phyloP scores from a whole-genome alignment of 2,329 filamentous ascomycete genomes.

The Colletotrichum agaves region DNA sequence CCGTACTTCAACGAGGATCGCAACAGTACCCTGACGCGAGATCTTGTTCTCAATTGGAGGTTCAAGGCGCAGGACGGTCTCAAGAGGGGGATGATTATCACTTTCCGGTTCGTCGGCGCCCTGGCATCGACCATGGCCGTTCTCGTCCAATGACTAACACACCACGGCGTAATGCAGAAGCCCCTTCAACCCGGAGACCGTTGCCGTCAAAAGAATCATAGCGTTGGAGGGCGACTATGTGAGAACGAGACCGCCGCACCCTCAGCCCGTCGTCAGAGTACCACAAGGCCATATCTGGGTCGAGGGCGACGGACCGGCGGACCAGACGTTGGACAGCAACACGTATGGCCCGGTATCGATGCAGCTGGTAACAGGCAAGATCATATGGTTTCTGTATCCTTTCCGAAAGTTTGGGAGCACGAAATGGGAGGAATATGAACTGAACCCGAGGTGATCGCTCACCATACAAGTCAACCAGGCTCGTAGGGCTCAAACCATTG shows the following conservation, averaged over 20 bases:
- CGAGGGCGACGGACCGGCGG: slow-evolving; percentile 84
- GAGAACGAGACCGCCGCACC: slow-evolving; percentile 70
- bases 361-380: slow-evolving; percentile 78
- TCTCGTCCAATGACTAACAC: slow-evolving; percentile 6
- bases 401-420: slow-evolving; percentile 67
- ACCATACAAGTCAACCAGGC: not conserved
- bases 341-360: slow-evolving; percentile 86
- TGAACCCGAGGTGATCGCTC: slow-evolving; percentile 37
- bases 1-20: slow-evolving; percentile 78
- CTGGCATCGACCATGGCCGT: not conserved
- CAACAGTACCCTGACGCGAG: slow-evolving; percentile 63
- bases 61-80: slow-evolving; percentile 67
- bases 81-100: slow-evolving; percentile 79
- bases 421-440: slow-evolving; percentile 65
- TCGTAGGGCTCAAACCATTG: not conserved
- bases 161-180: slow-evolving; percentile 60
- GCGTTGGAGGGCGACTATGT: slow-evolving; percentile 84
- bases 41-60: slow-evolving; percentile 70
- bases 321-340: slow-evolving; percentile 84
- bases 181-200: slow-evolving; percentile 74
- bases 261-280: slow-evolving; percentile 67
- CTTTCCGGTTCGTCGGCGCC: slow-evolving; percentile 67
- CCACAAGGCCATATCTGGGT: slow-evolving; percentile 93
- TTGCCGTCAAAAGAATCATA: slow-evolving; percentile 85
- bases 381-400: slow-evolving; percentile 79